Conservation (phyloP, 225 moss, liverwort and hornwort genomes). For the Physcomitrellopsis africana region DNA sequence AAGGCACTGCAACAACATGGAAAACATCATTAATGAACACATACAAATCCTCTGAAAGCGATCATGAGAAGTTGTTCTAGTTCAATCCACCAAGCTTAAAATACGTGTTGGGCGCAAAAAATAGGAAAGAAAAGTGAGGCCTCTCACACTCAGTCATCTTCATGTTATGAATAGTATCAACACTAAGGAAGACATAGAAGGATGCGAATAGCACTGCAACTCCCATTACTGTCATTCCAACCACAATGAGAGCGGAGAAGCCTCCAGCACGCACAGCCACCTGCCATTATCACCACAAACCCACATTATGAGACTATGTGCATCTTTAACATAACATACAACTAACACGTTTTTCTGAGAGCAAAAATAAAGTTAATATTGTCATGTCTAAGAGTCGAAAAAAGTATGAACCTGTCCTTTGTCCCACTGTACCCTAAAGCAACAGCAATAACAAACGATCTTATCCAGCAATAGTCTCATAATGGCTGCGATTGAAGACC, state of each 20-base stretch:
- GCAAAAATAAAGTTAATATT: background rate
- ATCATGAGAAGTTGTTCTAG: background rate
- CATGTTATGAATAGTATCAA: constrained; percentile 68
- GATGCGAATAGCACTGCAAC: constrained; percentile 85
- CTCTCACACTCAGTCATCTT: constrained; percentile 90
- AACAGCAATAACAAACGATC: background rate
- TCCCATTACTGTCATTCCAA: constrained; percentile 97
- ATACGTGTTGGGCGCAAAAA: background rate
- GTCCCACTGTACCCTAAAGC: background rate
- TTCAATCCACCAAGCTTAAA: background rate
- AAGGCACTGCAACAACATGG: constrained; percentile 70
- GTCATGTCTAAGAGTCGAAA: background rate
- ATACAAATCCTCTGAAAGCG: background rate
- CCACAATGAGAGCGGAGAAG: constrained; percentile 95
- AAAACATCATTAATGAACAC: constrained; percentile 3
- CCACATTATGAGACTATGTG: background rate
- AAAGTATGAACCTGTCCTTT: background rate
- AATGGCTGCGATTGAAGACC: background rate
- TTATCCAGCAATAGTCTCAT: no score
- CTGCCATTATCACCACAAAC: constrained; percentile 37
- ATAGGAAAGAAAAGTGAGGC: background rate
- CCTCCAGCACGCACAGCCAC: constrained; percentile 91
- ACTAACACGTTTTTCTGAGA: background rate
- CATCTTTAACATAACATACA: background rate
- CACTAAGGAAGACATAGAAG: constrained; percentile 81